Base-by-base conservation (phyloP, 441 rosid genomes). In the Biscutella laevigata region DNA sequence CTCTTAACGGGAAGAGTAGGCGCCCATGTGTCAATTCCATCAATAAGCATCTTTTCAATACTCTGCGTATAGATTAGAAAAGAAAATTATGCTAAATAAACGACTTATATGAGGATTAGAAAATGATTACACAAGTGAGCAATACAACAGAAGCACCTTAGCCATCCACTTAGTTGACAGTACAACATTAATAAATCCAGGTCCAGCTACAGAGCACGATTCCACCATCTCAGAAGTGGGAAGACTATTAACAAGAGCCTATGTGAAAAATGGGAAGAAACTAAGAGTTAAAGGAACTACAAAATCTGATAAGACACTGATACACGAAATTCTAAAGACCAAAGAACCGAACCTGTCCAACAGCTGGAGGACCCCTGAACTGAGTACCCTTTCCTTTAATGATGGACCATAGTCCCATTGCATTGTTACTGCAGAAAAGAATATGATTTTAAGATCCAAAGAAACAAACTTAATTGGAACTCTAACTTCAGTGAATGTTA, bases 1-100 rank as follows among this genome's bases (percentile, higher is more conserved):
- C 72, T 77, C 72, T 77, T 76, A 11, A 83, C 60, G 1, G 69
- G 27, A 21, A 79, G 78, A 53, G 50, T 70, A 21, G 96, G 98
- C 2, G 92, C 82, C 88, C 92, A 90, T 53, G 82, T 76, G 28
- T 83, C 90, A 59, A 83, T 76, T 26, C 95, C 96, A 32, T 77
- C 66, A 43, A 64, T 59, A n/a, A 90, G 83, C 95, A 90, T 87
- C 61, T 68, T 77, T 70, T 83, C 80, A 70, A 87, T 81, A 33
- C 42, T 75, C 98, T 90, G 83, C 57, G 53, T n/a, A 32, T 40
- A 34, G 13, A 14, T 38, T 13, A 62, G 55, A 60, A 34, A 37
- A n/a, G n/a, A 10, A 26, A 30, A 54, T 20, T 26, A 56, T 11
- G 45, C 11, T 49, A 58, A 30, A 32, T 20, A 30, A 14, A 12